A percentile compares a stretch with the other conserved stretches of the same genome.
These are phyloP conservation scores for Ceratocystis lukuohia DNA, from an alignment of 2,329 filamentous ascomycete genomes.

Conservation along the genomic window DNA sequence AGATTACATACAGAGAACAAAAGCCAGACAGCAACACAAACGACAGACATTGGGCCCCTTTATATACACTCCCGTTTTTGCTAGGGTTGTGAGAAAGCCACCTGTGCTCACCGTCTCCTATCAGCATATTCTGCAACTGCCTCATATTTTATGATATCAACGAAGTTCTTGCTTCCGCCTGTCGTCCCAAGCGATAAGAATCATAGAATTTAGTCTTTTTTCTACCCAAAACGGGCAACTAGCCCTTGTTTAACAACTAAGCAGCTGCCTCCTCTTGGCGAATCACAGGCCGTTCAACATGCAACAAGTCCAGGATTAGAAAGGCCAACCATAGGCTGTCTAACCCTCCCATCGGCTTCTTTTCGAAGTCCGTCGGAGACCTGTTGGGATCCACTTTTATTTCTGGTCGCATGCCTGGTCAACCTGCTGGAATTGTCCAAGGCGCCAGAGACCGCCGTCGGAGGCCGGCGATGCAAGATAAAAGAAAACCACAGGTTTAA, in stretches of 20 bases:
- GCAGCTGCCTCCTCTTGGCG: too few relatives aligned
- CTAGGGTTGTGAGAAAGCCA: neutral
- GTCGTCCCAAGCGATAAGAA: neutral
- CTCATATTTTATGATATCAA: neutral
- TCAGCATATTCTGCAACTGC: neutral
- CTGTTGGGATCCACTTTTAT: neutral
- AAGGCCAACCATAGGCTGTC: neutral
- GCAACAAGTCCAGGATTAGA: neutral
- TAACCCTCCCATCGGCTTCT: neutral
- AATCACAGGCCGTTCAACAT: neutral
- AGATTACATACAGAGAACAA: neutral
- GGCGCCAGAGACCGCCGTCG: neutral
- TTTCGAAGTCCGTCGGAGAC: constrained; percentile 8
- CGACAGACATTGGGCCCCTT: neutral
- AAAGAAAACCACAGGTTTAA: neutral
- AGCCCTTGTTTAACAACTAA: too few relatives aligned
- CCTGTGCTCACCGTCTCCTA: neutral
- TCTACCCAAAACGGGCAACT: neutral
- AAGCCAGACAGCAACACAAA: neutral
- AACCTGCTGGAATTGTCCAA: neutral
- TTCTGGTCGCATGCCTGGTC: neutral
- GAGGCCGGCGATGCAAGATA: neutral
- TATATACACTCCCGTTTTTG: neutral
- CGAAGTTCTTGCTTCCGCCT: neutral
- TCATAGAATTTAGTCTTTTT: neutral